Evolutionary conservation across 2,329 filamentous ascomycete species (phyloP), one percentile per base, ranked within the genome.

Genomic region (Fusarium nurragi): DNA sequence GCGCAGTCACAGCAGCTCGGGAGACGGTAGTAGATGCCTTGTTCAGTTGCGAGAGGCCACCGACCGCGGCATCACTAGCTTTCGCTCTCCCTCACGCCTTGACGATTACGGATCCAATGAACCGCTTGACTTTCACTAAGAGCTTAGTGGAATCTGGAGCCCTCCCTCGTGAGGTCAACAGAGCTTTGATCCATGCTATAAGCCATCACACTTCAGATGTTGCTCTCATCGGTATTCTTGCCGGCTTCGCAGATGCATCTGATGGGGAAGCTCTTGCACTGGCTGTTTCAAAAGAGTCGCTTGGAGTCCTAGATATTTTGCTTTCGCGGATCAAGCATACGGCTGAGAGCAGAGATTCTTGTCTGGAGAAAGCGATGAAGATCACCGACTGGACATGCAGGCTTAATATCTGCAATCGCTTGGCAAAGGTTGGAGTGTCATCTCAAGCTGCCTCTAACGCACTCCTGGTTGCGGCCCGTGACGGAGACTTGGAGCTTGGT

Each of bases 31-130:
- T 81, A 11, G 83, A 86, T 38, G 70, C 85, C 21, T 70, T 88
- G 4, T 78, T 88, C 43, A 71, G 73, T 5, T 71, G 73, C 28
- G 30, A 75, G 64, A 46, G 71, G 57, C 25, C 68, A 4, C 83
- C 81, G 3, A 81, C 55, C 7, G 74, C 81, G 0, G 70, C 74
- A 4, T 82, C 84, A 0, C 70, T 87, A 16, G 80, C 80, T 2
- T 75, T 75, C 4, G 83, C 84, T 6, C 78, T 88, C 51, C 84
- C 84, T 1, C 80, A 83, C 53, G 82, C 83, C 1, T 75, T 87
- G 10, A 81, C 81, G 12, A 81, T 87, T 14, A 49, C 73, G 1
- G 83, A 86, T 57, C 74, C 78, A 0, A 83, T 81, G 79, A 80
- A 84, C 62, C 81, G 85, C 1, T 71, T 85, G 2, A 76, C 78